These are phyloP conservation scores for Xerocomus amazonicus DNA, from an alignment of 1,284 basidiomycete genomes.

Conservation along the genomic window DNA sequence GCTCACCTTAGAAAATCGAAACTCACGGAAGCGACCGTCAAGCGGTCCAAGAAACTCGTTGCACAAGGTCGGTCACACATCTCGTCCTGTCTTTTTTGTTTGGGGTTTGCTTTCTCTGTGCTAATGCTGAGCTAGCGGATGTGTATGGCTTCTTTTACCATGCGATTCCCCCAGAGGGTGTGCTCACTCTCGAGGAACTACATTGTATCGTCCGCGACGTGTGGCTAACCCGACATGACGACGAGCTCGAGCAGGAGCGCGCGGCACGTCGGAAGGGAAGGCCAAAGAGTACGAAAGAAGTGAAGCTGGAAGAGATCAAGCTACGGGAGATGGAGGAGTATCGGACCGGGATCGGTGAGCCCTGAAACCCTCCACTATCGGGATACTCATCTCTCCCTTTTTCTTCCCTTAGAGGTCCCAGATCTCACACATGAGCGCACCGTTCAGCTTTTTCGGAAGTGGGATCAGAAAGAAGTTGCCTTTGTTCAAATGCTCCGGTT, in stretches of 20 bases:
- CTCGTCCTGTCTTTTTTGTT: background rate
- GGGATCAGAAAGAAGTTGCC: slow-evolving; percentile 74
- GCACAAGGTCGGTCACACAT: slow-evolving; percentile 43
- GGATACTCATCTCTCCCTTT: slow-evolving; percentile 5
- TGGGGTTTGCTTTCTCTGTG: background rate
- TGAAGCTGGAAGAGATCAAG: slow-evolving; percentile 71
- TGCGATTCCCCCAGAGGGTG: slow-evolving; percentile 62
- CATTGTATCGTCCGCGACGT: slow-evolving; percentile 65
- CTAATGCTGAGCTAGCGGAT: slow-evolving; percentile 47
- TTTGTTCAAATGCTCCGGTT: slow-evolving; percentile 76
- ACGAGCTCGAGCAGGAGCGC: slow-evolving; percentile 61
- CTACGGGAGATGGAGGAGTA: slow-evolving; percentile 70
- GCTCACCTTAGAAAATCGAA: slow-evolving; percentile 71
- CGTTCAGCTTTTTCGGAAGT: slow-evolving; percentile 70
- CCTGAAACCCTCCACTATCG: background rate
- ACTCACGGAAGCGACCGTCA: slow-evolving; percentile 53
- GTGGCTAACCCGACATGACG: slow-evolving; percentile 75
- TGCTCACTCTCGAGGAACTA: slow-evolving; percentile 63
- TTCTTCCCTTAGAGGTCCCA: slow-evolving; percentile 59
- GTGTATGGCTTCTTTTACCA: slow-evolving; percentile 80
- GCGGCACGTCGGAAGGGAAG: slow-evolving; percentile 69
- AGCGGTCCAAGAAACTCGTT: slow-evolving; percentile 55
- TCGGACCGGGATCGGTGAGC: slow-evolving; percentile 79
- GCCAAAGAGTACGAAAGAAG: slow-evolving; percentile 70
- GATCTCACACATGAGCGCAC: slow-evolving; percentile 76